Evolutionary conservation across 352 stramenopile species (phyloP), one percentile per base, ranked within the genome.

Genomic region (Phytophthora fragariae): DNA sequence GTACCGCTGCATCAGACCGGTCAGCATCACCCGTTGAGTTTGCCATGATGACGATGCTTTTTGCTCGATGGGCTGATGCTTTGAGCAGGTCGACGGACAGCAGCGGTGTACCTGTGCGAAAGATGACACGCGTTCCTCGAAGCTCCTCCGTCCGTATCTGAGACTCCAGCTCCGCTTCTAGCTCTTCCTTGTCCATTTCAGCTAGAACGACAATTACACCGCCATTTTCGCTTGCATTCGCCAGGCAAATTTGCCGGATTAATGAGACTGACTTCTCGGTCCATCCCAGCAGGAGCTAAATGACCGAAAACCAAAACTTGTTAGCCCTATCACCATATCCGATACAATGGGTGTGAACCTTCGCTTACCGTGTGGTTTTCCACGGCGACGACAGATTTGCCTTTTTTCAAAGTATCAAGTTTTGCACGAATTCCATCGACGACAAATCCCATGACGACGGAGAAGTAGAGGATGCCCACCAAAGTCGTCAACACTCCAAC

Each of bases 381-480:
- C 55, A 96, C 91, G 4, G 92, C 85, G 10, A 97, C 83, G 39
- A 86, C 78, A 33, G 77, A 92, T 35, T 91, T 91, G n/a, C 91
- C 91, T 73, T 94, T 92, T 65, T 96, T 96, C 1, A 97, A 50
- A 31, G 85, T 91, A 50, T 96, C 88, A 62, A 96, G 89, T 56
- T 93, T 92, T 10, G 93, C 88, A 12, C 81, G 83, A 75, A 97
- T 94, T 7, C 72, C 81, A 56, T 96, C 90, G n/a, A 92, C 88
- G 2, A 97, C 88, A 49, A 97, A 96, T 5, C 91, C 91, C 78
- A 96, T 92, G 49, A 97, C 93, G 7, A 96, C 83, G 29, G 89
- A 92, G 57, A 95, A 95, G 60, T 95, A 92, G n/a, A 97, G 68
- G 62, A 95, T 91, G 5, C 87, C 85, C 54, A 88, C 53, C 27